A percentile compares a stretch with the other conserved stretches of the same genome.
Evolutionary conservation across 176 grass and related monocot species (phyloP).

Genomic region (Zoysia japonica): DNA sequence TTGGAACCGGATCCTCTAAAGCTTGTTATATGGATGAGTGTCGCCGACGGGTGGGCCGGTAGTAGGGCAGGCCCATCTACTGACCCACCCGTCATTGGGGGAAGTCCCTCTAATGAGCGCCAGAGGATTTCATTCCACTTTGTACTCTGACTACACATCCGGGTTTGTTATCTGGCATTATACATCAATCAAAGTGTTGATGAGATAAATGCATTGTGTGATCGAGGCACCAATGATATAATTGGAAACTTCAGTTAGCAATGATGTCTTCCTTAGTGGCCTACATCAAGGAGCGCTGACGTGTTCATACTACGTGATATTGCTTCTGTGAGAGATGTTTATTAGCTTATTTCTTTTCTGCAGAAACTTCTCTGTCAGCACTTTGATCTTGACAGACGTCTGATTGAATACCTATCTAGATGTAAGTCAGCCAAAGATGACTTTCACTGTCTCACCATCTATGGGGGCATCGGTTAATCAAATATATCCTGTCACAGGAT

Average conservation of each 20-base stretch:
- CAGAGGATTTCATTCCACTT: no score
- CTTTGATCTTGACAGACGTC: conserved; percentile 84
- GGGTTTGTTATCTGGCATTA: conserved; percentile 19
- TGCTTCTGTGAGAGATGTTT: conserved; percentile 30
- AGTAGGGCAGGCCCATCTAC: no score
- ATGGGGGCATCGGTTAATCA: conserved; percentile 34
- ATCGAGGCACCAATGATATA: conserved; percentile 26
- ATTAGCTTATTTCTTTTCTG: conserved; percentile 47
- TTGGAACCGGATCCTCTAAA: background rate
- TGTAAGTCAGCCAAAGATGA: conserved; percentile 47
- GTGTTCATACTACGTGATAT: conserved; percentile 35
- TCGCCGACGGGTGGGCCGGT: no score
- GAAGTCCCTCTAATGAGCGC: no score
- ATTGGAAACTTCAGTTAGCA: conserved; percentile 40
- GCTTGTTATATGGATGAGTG: no score
- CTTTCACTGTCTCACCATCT: conserved; percentile 50
- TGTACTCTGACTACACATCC: conserved; percentile 2
- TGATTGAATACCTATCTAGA: conserved; percentile 78
- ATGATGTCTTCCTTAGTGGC: conserved; percentile 27
- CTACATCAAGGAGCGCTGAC: conserved; percentile 23
- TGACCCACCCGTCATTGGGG: no score
- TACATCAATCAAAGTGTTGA: conserved; percentile 19
- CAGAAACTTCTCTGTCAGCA: conserved; percentile 95
- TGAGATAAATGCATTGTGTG: background rate
- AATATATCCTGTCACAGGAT: conserved; percentile 44